These are phyloP conservation scores for Aspergillus heteromorphus DNA, from an alignment of 495 filamentous ascomycete species.

Conservation along the genomic window DNA sequence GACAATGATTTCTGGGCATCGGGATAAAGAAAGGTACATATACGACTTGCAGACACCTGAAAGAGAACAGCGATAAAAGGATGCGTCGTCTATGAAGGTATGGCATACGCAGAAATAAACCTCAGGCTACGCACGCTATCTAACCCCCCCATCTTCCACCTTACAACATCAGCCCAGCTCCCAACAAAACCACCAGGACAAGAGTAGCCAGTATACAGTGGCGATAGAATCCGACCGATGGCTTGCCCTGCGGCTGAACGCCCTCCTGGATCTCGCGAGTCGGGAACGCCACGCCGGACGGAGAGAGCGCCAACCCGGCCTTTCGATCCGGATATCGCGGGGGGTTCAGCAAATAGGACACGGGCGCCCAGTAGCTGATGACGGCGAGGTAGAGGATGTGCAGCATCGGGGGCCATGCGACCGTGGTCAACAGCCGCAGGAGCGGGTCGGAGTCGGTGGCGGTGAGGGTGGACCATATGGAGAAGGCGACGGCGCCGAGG, in stretches of 20 bases:
- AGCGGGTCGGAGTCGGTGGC: not conserved
- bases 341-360: constrained; percentile 23
- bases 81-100: too few species aligned
- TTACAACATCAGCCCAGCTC: not conserved
- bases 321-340: constrained; percentile 17
- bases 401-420: constrained; percentile 28
- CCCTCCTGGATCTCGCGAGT: not conserved
- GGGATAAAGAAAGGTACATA: too few species aligned
- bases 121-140: too few species aligned
- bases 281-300: not conserved
- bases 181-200: not conserved
- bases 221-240: not conserved
- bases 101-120: too few species aligned
- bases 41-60: too few species aligned
- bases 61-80: too few species aligned
- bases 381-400: constrained; percentile 23
- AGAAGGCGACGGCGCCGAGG: constrained; percentile 7
- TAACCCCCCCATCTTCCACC: not conserved
- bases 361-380: constrained; percentile 21
- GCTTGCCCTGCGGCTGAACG: not conserved
- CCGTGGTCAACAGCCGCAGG: constrained; percentile 11
- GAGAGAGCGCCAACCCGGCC: not conserved
- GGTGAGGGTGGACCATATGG: not conserved
- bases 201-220: not conserved
- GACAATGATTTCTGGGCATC: too few species aligned